A percentile compares a stretch with the other conserved stretches of the same genome.
These are phyloP conservation scores for Lactifluus hygrophoroides DNA, from an alignment of 768 basidiomycete species.

Conservation along the genomic window DNA sequence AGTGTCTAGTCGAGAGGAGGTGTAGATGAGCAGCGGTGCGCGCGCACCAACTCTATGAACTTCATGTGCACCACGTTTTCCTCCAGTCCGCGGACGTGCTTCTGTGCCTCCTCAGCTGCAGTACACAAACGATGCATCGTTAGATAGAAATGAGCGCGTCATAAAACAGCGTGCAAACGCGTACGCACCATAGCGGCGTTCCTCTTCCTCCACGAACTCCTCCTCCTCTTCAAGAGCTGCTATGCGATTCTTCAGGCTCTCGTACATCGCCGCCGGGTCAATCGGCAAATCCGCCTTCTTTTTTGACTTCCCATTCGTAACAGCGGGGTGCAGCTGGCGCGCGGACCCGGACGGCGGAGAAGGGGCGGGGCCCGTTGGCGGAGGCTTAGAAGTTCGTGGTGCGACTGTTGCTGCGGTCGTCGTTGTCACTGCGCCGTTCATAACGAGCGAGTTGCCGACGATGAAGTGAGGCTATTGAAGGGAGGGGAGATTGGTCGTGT, in stretches of 20 bases:
- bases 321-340: slow-evolving; percentile 36
- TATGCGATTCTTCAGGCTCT: slow-evolving; percentile 81
- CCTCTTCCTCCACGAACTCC: slow-evolving; percentile 81
- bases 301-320: slow-evolving; percentile 35
- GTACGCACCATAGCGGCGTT: slow-evolving; percentile 60
- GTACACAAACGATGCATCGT: slow-evolving; percentile 10
- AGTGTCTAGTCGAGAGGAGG: background rate
- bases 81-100: slow-evolving; percentile 72
- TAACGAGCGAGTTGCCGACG: background rate
- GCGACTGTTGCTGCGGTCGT: slow-evolving; percentile 1
- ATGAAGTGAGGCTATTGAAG: background rate
- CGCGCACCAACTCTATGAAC: slow-evolving; percentile 77
- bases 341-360: slow-evolving; percentile 31
- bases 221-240: slow-evolving; percentile 86
- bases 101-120: slow-evolving; percentile 81
- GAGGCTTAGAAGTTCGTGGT: slow-evolving; percentile 22
- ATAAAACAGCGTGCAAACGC: background rate
- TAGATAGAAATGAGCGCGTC: slow-evolving; percentile 2
- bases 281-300: slow-evolving; percentile 65
- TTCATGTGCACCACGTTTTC: slow-evolving; percentile 79
- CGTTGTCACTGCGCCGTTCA: slow-evolving; percentile 11
- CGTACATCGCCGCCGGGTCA: slow-evolving; percentile 82
- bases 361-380: slow-evolving; percentile 28
- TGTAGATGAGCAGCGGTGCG: slow-evolving; percentile 7
- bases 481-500: no score